Percentiles rank a stretch among this genome's conserved stretches.
phyloP scores from a whole-genome alignment of 2,329 filamentous ascomycete genomes.

The Venturia effusa region DNA sequence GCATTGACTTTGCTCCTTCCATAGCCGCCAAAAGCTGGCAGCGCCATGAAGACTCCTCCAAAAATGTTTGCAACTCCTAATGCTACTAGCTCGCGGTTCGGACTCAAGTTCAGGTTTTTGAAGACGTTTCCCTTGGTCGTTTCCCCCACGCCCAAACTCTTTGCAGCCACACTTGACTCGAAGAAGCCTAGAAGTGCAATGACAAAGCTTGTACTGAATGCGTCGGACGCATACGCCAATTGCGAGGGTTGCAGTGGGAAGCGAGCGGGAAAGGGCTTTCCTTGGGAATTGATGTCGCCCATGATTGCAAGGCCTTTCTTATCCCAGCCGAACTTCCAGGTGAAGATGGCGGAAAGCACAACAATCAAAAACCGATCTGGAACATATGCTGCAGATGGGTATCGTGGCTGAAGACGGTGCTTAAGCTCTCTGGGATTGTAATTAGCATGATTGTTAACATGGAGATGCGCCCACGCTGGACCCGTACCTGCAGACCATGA shows the following conservation, averaged over 20 bases:
- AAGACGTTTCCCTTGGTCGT: conserved; percentile 50
- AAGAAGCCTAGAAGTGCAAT: conserved; percentile 97
- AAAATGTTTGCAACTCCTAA: conserved; percentile 85
- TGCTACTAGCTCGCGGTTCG: conserved; percentile 88
- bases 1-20: conserved; percentile 92
- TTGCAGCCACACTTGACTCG: conserved; percentile 91
- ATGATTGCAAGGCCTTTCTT: conserved; percentile 70
- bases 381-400: conserved; percentile 72
- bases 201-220: conserved; percentile 83
- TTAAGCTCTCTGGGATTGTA: conserved; percentile 57
- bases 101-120: conserved; percentile 69
- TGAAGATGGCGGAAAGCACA: conserved; percentile 68
- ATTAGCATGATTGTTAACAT: no score
- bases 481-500: conserved; percentile 82
- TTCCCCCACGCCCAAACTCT: conserved; percentile 60
- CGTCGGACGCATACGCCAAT: conserved; percentile 72
- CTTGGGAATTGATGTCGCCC: conserved; percentile 65
- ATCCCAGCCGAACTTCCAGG: conserved; percentile 70
- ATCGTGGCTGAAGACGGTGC: conserved; percentile 65
- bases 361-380: conserved; percentile 89
- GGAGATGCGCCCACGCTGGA: no score
- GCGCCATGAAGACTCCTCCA: conserved; percentile 80
- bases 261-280: conserved; percentile 64
- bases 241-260: conserved; percentile 73
- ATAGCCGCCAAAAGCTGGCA: conserved; percentile 93